These are phyloP conservation scores for Suhomyces emberorum DNA, from an alignment of 805 yeast species.

Conservation along the genomic window DNA sequence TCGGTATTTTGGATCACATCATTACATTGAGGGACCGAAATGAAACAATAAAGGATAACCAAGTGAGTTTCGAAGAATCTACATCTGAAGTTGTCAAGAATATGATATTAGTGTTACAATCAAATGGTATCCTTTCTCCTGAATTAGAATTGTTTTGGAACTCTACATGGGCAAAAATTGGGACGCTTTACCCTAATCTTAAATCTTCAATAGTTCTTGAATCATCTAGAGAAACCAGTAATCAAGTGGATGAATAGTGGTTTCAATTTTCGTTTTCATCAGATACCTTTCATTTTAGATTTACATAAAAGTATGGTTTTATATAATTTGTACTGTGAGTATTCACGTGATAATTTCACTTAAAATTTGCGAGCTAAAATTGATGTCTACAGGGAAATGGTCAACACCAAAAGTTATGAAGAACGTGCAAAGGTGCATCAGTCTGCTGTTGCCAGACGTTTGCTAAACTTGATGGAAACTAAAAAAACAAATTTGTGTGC, in stretches of 20 bases:
- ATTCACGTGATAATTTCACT: too few relatives aligned
- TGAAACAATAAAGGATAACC: constrained; percentile 11
- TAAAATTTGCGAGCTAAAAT: too few relatives aligned
- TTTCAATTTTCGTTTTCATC: too few relatives aligned
- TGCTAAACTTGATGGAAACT: constrained; percentile 67
- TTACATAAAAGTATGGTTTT: too few relatives aligned
- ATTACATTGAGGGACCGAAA: constrained; percentile 23
- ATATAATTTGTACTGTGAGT: too few relatives aligned
- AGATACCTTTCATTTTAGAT: too few relatives aligned
- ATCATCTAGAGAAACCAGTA: neutral
- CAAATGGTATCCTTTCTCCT: constrained; percentile 19
- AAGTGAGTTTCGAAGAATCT: constrained; percentile 25
- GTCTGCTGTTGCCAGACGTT: constrained; percentile 75
- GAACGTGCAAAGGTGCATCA: constrained; percentile 68
- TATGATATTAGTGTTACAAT: constrained; percentile 38
- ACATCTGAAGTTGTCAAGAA: constrained; percentile 39
- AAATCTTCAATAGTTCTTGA: constrained; percentile 2
- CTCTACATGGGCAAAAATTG: constrained; percentile 31
- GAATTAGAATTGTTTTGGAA: constrained; percentile 28
- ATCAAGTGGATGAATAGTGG: too few relatives aligned
- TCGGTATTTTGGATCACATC: constrained; percentile 32
- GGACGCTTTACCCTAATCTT: constrained; percentile 27
- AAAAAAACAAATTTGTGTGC: constrained; percentile 92
- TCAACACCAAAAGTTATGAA: constrained; percentile 45
- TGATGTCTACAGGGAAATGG: too few relatives aligned